Percentiles rank a stretch among this genome's conserved stretches.
Conservation (phyloP, 495 filamentous ascomycete species). For the Hypoxylon perforatum region DNA sequence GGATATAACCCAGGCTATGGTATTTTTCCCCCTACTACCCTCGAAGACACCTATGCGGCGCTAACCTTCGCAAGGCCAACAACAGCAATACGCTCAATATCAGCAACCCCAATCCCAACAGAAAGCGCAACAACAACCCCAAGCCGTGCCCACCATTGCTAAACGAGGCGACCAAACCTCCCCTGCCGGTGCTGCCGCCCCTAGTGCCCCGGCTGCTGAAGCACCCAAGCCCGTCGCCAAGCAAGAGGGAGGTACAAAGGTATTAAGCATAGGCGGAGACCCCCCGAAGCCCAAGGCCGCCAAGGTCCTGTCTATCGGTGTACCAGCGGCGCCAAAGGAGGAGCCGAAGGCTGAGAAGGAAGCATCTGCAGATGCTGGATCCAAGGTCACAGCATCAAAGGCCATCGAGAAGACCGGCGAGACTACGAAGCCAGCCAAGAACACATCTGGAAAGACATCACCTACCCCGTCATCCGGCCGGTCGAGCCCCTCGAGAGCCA, state of each 20-base stretch:
- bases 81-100: slow-evolving; percentile 56
- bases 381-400: slow-evolving; percentile 70
- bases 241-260: slow-evolving; percentile 61
- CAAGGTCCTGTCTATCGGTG: slow-evolving; percentile 77
- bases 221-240: slow-evolving; percentile 55
- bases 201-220: slow-evolving; percentile 48
- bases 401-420: slow-evolving; percentile 87
- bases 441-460: slow-evolving; percentile 75
- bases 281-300: slow-evolving; percentile 66
- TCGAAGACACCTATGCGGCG: neutral
- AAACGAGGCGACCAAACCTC: slow-evolving; percentile 66
- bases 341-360: slow-evolving; percentile 55
- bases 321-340: slow-evolving; percentile 66
- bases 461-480: slow-evolving; percentile 82
- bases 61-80: slow-evolving; percentile 49
- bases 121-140: slow-evolving; percentile 53
- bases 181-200: slow-evolving; percentile 48
- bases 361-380: slow-evolving; percentile 65
- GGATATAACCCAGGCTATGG: slow-evolving; percentile 73
- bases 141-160: slow-evolving; percentile 71
- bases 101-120: slow-evolving; percentile 68
- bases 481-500: slow-evolving; percentile 71
- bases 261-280: slow-evolving; percentile 63
- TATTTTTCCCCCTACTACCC: slow-evolving; percentile 32
- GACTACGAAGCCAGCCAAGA: slow-evolving; percentile 71